These are phyloP conservation scores for Clathrospora elynae DNA, from an alignment of 2,329 filamentous ascomycete species.

Conservation along the genomic window DNA sequence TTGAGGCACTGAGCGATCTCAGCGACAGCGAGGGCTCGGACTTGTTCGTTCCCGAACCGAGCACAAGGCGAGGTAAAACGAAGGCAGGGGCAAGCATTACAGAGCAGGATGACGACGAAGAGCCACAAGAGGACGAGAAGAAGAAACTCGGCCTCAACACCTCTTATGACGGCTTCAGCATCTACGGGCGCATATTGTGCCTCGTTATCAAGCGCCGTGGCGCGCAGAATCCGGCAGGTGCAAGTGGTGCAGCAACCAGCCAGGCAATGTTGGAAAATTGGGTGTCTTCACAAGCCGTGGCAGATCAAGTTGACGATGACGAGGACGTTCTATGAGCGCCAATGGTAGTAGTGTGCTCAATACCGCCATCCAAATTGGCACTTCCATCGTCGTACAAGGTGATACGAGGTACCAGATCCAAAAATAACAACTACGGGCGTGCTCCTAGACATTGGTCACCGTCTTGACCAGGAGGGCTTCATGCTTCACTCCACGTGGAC, in stretches of 20 bases:
- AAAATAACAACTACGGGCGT: conserved; percentile 25
- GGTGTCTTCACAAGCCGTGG: conserved; percentile 51
- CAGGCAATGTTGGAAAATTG: conserved; percentile 51
- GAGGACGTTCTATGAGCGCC: conserved; percentile 41
- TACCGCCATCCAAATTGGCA: conserved; percentile 8
- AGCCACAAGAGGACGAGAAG: conserved; percentile 77
- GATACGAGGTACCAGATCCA: conserved; percentile 17
- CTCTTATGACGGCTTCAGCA: conserved; percentile 92
- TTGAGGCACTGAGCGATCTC: conserved; percentile 24
- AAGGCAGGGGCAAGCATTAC: conserved; percentile 12
- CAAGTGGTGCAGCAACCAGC: conserved; percentile 32
- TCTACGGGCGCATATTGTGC: conserved; percentile 91
- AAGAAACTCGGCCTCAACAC: conserved; percentile 89
- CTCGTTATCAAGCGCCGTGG: conserved; percentile 80
- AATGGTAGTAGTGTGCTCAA: neutral
- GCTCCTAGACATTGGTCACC: too few species aligned
- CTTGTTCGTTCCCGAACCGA: conserved; percentile 27
- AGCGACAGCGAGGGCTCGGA: conserved; percentile 45
- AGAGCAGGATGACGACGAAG: conserved; percentile 30
- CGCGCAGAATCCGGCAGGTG: conserved; percentile 23
- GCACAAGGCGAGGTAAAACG: conserved; percentile 28
- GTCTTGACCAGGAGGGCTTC: conserved; percentile 10
- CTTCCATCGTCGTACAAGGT: too few species aligned
- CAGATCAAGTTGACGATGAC: conserved; percentile 41
- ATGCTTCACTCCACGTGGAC: conserved; percentile 32